Evolutionary conservation across 2,329 filamentous ascomycete species (phyloP), one percentile per base, ranked within the genome.

Genomic region (Aspergillus tubingensis): DNA sequence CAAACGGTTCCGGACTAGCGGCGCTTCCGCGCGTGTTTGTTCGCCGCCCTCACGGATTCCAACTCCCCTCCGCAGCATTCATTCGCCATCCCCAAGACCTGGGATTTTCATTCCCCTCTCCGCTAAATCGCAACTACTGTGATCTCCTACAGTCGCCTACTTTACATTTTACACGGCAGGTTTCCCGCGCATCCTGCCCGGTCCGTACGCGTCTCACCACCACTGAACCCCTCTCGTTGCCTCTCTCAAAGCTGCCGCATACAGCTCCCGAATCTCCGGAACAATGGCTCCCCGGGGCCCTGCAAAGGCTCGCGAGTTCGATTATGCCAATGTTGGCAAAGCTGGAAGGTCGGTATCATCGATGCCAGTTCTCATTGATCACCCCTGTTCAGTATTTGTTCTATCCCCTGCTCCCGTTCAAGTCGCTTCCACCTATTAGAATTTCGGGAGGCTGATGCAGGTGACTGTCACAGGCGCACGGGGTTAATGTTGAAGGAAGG

Each of bases 401-500:
- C 36, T 44, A 44, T 32, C 23, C 32, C 17, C 44, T 36, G 19
- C 19, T 10, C 19, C 11, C 41, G 19, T 21, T 52, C 27, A 25
- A 48, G 15, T 10, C n/a, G 48, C 41, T 23, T 36, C 39, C n/a
- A 39, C 32, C 30, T 30, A 38, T 48, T 59, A 25, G 19, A 21
- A 5, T 13, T 13, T 36, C 11, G 11, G 25, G 44, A 53, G 57
- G 48, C 65, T 73, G 58, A 68, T 58, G 39, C 63, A 50, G 49
- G 30, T 56, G 54, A 51, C 53, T 67, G 58, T 17, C 54, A 53
- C 68, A 97, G 94, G 68, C 96, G 96, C 84, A 99, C 95, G 0
- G 95, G 95, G 48, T 85, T 96, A 25, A 90, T 87, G 1, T 78
- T 98, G 32, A 86, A 87, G 70, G 91, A 96, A 58, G 91, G 91